A percentile compares a stretch with the other conserved stretches of the same genome.
Evolutionary conservation across 441 rosid species (phyloP).

Genomic region (Mallotus japonicus): DNA sequence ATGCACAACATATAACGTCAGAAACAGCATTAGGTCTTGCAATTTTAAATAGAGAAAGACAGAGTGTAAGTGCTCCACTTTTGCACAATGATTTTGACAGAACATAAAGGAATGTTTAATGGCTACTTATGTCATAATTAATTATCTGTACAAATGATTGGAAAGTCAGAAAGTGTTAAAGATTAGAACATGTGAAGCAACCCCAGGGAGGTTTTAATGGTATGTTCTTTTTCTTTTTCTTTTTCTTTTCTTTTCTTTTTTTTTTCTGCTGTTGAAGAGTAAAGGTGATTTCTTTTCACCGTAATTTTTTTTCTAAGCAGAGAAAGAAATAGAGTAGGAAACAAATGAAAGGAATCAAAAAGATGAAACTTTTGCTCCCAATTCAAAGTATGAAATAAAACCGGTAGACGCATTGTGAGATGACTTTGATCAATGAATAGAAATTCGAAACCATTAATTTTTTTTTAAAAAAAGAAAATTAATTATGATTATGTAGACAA

Average conservation of each 20-base stretch:
- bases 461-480: too few species aligned
- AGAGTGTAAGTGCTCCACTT: neutral
- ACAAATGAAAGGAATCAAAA: neutral
- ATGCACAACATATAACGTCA: neutral
- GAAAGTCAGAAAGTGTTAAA: slow-evolving; percentile 6
- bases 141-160: neutral
- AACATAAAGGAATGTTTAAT: neutral
- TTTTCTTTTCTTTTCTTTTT: too few species aligned
- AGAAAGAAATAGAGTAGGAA: neutral
- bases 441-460: neutral
- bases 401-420: neutral
- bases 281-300: slow-evolving; percentile 5
- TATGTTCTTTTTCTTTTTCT: neutral
- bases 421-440: slow-evolving; percentile 10
- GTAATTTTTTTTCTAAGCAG: slow-evolving; percentile 10
- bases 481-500: neutral
- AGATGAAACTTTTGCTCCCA: neutral
- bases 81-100: neutral
- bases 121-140: neutral
- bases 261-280: neutral
- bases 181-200: neutral
- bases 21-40: neutral
- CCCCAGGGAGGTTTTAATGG: neutral
- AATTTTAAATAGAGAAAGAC: neutral
- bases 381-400: slow-evolving; percentile 6